A percentile compares a stretch with the other conserved stretches of the same genome.
Evolutionary conservation across 495 filamentous ascomycete genomes (phyloP).

Genomic region (Penicillium coffeae): DNA sequence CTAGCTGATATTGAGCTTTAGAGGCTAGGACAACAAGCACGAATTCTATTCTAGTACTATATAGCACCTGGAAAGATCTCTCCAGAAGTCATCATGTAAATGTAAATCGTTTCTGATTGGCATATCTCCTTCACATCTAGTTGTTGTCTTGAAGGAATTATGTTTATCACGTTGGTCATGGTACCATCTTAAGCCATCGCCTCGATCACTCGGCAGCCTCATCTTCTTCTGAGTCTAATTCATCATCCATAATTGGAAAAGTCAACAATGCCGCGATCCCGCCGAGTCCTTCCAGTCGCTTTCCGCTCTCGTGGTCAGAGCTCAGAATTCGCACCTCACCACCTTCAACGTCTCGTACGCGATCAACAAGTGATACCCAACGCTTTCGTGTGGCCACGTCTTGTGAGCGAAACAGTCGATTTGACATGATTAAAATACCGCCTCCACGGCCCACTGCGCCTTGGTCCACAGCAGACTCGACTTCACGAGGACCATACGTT

Average conservation of each 20-base stretch:
- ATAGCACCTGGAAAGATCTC: no score
- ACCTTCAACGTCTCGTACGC: constrained; percentile 76
- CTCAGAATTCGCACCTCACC: constrained; percentile 86
- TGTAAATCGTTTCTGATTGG: no score
- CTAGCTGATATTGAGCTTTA: no score
- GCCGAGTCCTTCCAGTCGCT: constrained; percentile 76
- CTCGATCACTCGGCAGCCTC: constrained; percentile 11
- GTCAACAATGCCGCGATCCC: constrained; percentile 88
- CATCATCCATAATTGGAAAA: constrained; percentile 73
- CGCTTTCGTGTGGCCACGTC: constrained; percentile 73
- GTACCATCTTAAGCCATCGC: no score
- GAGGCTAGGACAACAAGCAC: no score
- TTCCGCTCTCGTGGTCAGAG: constrained; percentile 91
- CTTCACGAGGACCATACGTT: constrained; percentile 86
- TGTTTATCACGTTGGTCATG: no score
- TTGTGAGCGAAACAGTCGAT: constrained; percentile 78
- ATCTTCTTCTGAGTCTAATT: constrained; percentile 35
- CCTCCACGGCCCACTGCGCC: constrained; percentile 86
- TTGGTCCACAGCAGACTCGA: constrained; percentile 79
- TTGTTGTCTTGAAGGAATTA: no score
- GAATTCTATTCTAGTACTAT: no score
- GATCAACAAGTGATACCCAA: constrained; percentile 85
- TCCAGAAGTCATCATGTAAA: no score
- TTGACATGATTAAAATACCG: constrained; percentile 78
- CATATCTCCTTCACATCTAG: no score